Evolutionary conservation across 2,329 filamentous ascomycete species (phyloP), one percentile per base, ranked within the genome.

Genomic region (Lachnum nothofagi): DNA sequence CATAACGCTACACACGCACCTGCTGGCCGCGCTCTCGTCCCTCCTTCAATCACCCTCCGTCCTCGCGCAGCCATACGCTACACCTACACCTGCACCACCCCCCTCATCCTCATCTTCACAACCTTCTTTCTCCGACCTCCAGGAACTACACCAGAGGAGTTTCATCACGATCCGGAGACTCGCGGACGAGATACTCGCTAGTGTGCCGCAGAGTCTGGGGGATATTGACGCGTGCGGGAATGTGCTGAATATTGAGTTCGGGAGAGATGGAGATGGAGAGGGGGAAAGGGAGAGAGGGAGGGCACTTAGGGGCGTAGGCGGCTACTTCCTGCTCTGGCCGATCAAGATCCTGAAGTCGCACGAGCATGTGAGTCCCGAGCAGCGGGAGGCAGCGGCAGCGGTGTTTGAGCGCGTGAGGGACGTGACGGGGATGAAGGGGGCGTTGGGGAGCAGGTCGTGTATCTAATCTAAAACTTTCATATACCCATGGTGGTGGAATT

Each of bases 321-420:
- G 57, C 5, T 71, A 71, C 29, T 57, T 71, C 6, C 61, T 70
- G 2, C 57, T 71, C 1, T 71, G 68, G 69, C 66, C 68, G 0
- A 65, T 69, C 4, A 68, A 65, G 19, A 63, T 67, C 17, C 58
- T 66, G 35, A 70, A 71, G 52, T 48, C 46, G 2, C 29, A 42
- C 4, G 27, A 50, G 23, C 52, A 50, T 17, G 48, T 52, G 2
- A 62, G 60, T 3, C 29, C 38, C 9, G 54, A 58, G 22, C 67
- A 72, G 46, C 68, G 62, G 40, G 42, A 43, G 7, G 50, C 44
- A 3, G 66, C 63, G 1, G 46, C 55, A 22, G 31, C 33, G 4
- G 60, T 65, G 1, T 71, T 68, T 58, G 66, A 67, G 14, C 59
- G 63, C 37, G 70, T 71, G 23, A 59, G 68, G n/a, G 64, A 70